phyloP scores from a whole-genome alignment of 257 asterid genomes.

The Rhazya stricta region DNA sequence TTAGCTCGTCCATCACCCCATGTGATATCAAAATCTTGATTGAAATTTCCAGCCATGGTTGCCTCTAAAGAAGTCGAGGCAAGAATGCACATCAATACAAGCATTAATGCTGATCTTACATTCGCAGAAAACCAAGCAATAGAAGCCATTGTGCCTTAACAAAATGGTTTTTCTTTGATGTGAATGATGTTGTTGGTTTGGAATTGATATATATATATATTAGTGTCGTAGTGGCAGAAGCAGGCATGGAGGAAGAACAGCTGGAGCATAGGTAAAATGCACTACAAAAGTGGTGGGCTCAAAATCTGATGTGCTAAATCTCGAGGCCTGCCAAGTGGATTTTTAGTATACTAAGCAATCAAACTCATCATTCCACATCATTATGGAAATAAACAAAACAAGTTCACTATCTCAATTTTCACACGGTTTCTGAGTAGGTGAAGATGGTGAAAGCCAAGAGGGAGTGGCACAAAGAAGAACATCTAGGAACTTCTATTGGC shows the following conservation, averaged over 20 bases:
- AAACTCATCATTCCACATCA: conserved; percentile 9
- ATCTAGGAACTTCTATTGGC: conserved; percentile 23
- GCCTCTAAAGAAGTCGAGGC: neutral
- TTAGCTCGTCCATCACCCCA: conserved; percentile 38
- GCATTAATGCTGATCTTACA: neutral
- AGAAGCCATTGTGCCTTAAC: conserved; percentile 6
- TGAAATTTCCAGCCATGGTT: conserved; percentile 22
- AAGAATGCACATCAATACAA: neutral
- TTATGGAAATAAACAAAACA: neutral
- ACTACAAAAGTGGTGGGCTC: conserved; percentile 11
- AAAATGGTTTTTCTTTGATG: neutral
- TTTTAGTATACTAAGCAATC: conserved; percentile 3
- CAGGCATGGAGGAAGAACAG: neutral
- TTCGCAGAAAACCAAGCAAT: neutral
- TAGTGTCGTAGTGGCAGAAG: neutral
- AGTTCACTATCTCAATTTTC: neutral
- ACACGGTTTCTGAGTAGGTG: conserved; percentile 23
- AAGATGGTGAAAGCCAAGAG: too few species aligned
- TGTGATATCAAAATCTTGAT: conserved; percentile 28
- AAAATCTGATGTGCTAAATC: conserved; percentile 12
- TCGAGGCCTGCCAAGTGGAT: conserved; percentile 6
- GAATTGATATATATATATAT: neutral
- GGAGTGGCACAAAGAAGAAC: neutral
- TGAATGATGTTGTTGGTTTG: neutral
- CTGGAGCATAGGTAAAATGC: conserved; percentile 19